Conservation (phyloP, 805 yeast genomes). For the Candida namnaoensis region DNA sequence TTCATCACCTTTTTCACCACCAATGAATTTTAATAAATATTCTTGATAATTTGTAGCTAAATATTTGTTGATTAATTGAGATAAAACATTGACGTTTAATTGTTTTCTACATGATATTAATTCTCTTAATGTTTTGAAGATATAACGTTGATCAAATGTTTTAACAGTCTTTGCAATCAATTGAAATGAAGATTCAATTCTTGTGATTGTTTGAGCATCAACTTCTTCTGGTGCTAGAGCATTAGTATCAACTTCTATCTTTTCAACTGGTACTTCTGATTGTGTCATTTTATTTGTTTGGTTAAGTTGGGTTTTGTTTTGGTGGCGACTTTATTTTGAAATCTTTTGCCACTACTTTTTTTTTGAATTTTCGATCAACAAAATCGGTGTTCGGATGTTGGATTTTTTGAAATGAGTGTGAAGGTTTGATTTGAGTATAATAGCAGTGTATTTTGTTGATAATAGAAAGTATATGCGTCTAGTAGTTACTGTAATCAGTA, state of each 20-base stretch:
- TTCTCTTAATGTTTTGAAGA: conserved; percentile 79
- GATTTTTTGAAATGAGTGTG: no score
- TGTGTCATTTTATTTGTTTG: no score
- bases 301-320: no score
- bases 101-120: conserved; percentile 66
- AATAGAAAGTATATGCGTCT: no score
- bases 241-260: conserved; percentile 16
- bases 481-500: no score
- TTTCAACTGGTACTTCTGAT: not conserved
- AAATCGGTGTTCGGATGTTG: no score
- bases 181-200: conserved; percentile 21
- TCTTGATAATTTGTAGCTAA: conserved; percentile 35
- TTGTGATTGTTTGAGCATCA: conserved; percentile 22
- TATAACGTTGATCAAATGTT: conserved; percentile 78
- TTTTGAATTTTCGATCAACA: no score
- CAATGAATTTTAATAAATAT: conserved; percentile 31
- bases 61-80: conserved; percentile 49
- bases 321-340: no score
- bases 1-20: conserved; percentile 24
- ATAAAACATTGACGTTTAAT: conserved; percentile 45
- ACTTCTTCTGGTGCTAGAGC: conserved; percentile 18
- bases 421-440: no score
- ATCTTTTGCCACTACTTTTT: no score
- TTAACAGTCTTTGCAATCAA: conserved; percentile 47
- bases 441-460: no score